These are phyloP conservation scores for Theileria luwenshuni DNA, from an alignment of 169 alveolate species.

Conservation along the genomic window DNA sequence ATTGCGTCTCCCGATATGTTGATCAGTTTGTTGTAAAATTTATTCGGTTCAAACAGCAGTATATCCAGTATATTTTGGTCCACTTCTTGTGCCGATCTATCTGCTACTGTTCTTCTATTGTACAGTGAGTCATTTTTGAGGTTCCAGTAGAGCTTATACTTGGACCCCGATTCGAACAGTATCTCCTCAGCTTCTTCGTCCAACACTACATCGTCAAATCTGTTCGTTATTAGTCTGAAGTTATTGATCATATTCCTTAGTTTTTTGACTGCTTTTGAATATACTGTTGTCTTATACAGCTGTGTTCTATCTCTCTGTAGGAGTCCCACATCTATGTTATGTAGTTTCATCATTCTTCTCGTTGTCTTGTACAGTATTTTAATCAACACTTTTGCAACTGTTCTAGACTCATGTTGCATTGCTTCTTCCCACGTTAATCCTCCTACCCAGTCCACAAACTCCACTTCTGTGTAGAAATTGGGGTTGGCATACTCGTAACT, in stretches of 20 bases:
- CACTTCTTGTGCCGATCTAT: neutral
- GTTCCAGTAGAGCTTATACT: conserved; percentile 53
- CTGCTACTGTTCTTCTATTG: conserved; percentile 22
- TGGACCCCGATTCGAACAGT: conserved; percentile 45
- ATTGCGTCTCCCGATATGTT: conserved; percentile 42
- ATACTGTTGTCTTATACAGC: conserved; percentile 19
- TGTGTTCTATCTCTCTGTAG: conserved; percentile 2
- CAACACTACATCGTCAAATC: neutral
- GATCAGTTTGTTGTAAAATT: conserved; percentile 22
- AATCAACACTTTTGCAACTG: conserved; percentile 32
- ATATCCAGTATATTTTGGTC: conserved; percentile 5
- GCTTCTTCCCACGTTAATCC: conserved; percentile 43
- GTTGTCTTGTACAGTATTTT: conserved; percentile 22
- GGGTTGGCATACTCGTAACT: too few relatives aligned
- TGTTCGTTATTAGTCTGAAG: neutral
- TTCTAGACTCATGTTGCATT: conserved; percentile 23
- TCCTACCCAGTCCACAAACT: conserved; percentile 17
- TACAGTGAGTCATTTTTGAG: conserved; percentile 64
- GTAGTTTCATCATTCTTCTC: conserved; percentile 50
- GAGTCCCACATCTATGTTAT: conserved; percentile 31
- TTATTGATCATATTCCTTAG: conserved; percentile 26
- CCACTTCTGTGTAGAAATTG: too few relatives aligned
- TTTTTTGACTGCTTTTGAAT: neutral
- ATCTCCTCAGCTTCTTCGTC: conserved; percentile 65
- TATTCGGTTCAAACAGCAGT: conserved; percentile 52